Conservation (phyloP, 768 basidiomycete species). For the Lentinula edodes region DNA sequence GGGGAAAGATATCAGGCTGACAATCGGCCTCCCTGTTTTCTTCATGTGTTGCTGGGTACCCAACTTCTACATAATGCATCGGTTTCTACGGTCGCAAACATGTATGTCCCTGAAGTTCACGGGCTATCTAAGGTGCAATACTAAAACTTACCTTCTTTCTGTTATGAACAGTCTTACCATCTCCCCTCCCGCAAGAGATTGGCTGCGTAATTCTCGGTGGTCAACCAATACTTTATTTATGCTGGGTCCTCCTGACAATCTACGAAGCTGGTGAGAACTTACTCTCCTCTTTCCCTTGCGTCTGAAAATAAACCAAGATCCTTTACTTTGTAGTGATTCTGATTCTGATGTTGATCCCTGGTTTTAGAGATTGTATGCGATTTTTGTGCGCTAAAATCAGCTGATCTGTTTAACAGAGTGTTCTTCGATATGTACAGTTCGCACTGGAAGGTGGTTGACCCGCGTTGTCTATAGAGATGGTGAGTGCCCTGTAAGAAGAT, state of each 20-base stretch:
- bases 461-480: neutral
- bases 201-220: neutral
- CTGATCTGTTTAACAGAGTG: neutral
- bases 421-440: neutral
- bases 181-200: neutral
- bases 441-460: neutral
- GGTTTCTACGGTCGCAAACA: conserved; percentile 4
- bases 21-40: conserved; percentile 4
- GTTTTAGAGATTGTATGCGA: neutral
- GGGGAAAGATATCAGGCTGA: conserved; percentile 3
- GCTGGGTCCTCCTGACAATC: neutral
- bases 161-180: neutral
- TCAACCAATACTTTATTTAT: neutral
- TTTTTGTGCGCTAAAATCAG: neutral
- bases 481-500: neutral
- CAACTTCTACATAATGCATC: conserved; percentile 1
- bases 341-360: neutral
- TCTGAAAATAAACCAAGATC: neutral
- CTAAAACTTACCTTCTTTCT: neutral
- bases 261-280: neutral
- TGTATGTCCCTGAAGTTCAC: conserved; percentile 7
- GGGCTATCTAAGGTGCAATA: neutral
- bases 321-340: neutral
- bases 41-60: conserved; percentile 6
- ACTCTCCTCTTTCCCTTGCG: neutral